Evolutionary conservation across 345 rosid species (phyloP).

Genomic region (Populus simonii): DNA sequence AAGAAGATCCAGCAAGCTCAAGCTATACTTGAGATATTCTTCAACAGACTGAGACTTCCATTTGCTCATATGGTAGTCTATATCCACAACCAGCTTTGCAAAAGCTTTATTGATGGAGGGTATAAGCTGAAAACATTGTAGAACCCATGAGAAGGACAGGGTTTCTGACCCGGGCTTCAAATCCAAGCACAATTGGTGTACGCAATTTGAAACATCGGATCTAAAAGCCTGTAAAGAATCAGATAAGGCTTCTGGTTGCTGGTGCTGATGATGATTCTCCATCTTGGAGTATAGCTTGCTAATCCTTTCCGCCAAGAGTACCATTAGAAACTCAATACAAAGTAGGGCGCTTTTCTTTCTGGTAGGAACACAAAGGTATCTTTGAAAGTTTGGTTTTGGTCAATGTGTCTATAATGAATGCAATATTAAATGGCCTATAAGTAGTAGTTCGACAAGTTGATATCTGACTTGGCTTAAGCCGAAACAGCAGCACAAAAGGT

Average conservation of each 20-base stretch:
- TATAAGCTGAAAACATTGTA: constrained; percentile 41
- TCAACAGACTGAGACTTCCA: constrained; percentile 44
- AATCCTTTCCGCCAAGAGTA: constrained; percentile 33
- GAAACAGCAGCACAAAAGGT: no score
- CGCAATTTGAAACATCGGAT: constrained; percentile 26
- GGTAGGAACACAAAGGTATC: neutral
- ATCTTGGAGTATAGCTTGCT: constrained; percentile 41
- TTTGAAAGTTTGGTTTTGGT: neutral
- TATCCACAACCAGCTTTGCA: constrained; percentile 42
- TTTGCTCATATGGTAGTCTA: constrained; percentile 43
- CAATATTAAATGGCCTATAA: no score
- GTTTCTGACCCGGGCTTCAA: constrained; percentile 26
- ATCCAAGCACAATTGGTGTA: constrained; percentile 27
- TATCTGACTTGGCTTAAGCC: neutral
- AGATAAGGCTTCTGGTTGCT: constrained; percentile 24
- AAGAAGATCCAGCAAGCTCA: constrained; percentile 44
- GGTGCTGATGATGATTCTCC: constrained; percentile 38
- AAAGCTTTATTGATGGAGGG: constrained; percentile 45
- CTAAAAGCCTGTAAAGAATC: constrained; percentile 37
- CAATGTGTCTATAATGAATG: neutral
- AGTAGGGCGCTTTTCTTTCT: neutral
- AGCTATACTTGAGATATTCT: constrained; percentile 44
- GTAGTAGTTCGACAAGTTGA: neutral
- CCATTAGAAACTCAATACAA: constrained; percentile 21
- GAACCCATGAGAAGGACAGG: constrained; percentile 43